Evolutionary conservation across 169 alveolate species (phyloP), one percentile per base, ranked within the genome.

Genomic region (Eimeria brunetti): DNA sequence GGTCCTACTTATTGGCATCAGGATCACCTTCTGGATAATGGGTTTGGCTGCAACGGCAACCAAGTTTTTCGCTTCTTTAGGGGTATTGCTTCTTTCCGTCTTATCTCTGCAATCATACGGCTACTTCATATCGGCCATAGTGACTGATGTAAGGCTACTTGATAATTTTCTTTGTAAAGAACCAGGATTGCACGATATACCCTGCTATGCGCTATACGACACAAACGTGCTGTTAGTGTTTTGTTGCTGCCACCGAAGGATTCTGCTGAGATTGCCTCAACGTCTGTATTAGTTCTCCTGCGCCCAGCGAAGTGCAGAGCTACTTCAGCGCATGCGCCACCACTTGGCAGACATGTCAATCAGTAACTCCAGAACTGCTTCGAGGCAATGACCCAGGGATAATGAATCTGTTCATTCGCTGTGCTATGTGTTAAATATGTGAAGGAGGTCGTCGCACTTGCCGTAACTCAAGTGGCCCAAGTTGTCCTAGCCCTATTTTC

Each of bases 401-500:
- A 73, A 16, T 5, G 18, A n/a, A 20, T 30, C 56, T 73, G 1
- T 38, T 36, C 83, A 16, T 18, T 38, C 53, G 2, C 33, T 73
- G 46, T 41, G 46, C 46, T 2, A 27, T 36, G 51, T 16, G 83
- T 18, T 36, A 4, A 11, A 14, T 22, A 16, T 16, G 14, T 73
- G 83, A 73, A 86, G 92, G 92, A 86, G 73, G 92, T 86, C 38
- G 93, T 83, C 33, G 88, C 89, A 30, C 89, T 80, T 7, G 96
- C 88, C 30, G 92, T 83, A 27, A 71, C 89, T 38, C 96, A 92
- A 51, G 81, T 83, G 44, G 58, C 78, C 64, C 96, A 92, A 67
- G 88, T 92, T 60, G 56, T 84, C 64, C 80, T 92, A 49, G 60
- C 93, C n/a, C 76, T 92, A n/a, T 92, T 92, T 75, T 92, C 96